These are phyloP conservation scores for Jaltomata sinuosa DNA, from an alignment of 257 asterid genomes.

Conservation along the genomic window DNA sequence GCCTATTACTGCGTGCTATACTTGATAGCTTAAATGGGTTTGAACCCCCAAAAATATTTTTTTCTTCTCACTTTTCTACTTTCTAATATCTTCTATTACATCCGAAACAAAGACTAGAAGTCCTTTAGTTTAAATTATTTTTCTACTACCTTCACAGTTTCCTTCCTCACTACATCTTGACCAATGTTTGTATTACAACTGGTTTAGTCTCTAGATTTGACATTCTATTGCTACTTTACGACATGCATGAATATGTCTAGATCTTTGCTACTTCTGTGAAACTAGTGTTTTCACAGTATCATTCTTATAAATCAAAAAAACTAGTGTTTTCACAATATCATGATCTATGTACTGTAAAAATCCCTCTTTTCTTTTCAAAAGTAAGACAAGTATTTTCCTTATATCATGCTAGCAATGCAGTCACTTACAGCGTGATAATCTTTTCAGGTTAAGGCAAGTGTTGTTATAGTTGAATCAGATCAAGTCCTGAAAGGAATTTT, in stretches of 20 bases:
- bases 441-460: slow-evolving; percentile 61
- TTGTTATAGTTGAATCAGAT: slow-evolving; percentile 49
- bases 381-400: neutral
- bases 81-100: neutral
- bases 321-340: neutral
- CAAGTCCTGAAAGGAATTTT: slow-evolving; percentile 59
- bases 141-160: neutral
- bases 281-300: neutral
- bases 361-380: neutral
- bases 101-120: neutral
- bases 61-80: neutral
- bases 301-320: too few relatives aligned
- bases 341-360: neutral
- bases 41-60: neutral
- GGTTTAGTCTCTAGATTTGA: neutral
- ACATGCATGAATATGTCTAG: neutral
- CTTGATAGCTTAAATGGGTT: neutral
- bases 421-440: neutral
- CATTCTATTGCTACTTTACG: neutral
- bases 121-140: neutral
- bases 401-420: neutral
- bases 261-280: neutral
- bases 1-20: neutral
- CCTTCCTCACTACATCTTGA: neutral
- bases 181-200: neutral